Conservation (phyloP, 1,284 basidiomycete genomes). For the Boletellus dicymbophilus region DNA sequence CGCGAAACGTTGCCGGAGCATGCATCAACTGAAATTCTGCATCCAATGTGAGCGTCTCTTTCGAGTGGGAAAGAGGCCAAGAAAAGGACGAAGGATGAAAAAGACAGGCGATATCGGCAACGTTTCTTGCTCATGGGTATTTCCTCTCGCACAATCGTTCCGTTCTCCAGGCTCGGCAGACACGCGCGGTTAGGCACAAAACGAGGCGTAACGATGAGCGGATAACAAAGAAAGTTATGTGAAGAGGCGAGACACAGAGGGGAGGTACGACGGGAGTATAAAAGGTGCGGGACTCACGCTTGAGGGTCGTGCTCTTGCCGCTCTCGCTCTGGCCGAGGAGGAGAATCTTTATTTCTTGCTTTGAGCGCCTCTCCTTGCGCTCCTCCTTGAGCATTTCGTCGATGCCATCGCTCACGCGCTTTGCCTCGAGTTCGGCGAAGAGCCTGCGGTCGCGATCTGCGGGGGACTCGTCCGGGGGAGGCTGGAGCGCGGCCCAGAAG, state of each 20-base stretch:
- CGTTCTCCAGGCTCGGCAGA: constrained; percentile 1
- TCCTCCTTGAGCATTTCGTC: constrained; percentile 74
- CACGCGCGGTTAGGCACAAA: background rate
- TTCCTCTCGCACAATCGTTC: background rate
- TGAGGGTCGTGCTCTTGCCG: constrained; percentile 80
- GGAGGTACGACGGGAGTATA: constrained; percentile 4
- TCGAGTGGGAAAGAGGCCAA: background rate
- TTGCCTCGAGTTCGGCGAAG: constrained; percentile 65
- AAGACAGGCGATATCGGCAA: constrained; percentile 1
- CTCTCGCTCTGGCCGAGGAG: constrained; percentile 83
- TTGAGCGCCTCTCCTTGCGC: constrained; percentile 55
- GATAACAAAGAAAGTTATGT: background rate
- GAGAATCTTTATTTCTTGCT: constrained; percentile 69
- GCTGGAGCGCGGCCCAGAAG: constrained; percentile 61
- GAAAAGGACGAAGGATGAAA: constrained; percentile 1
- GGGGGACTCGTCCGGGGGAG: constrained; percentile 69
- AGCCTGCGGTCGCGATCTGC: constrained; percentile 62
- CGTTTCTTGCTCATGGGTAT: background rate
- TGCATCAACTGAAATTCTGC: constrained; percentile 82
- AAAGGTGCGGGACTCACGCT: constrained; percentile 61
- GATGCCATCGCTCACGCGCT: constrained; percentile 71
- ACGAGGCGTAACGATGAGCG: background rate
- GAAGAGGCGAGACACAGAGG: background rate
- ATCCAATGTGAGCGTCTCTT: constrained; percentile 13
- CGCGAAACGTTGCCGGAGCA: constrained; percentile 68